Percentiles rank a stretch among this genome's conserved stretches.
Conservation (phyloP, 106 monocot species). For the Platanthera zijinensis region DNA sequence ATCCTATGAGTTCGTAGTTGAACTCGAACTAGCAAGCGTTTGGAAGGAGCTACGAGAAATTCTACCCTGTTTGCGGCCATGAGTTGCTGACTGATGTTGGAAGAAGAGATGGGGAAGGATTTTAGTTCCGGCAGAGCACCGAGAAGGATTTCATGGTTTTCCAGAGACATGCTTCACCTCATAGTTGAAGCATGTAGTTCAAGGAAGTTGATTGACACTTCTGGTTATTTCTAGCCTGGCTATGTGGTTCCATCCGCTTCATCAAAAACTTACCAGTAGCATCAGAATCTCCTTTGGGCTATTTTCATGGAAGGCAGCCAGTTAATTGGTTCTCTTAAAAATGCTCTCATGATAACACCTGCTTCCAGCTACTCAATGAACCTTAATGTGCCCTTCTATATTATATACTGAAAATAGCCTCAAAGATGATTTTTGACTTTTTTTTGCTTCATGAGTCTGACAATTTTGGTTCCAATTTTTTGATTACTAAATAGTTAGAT, state of each 20-base stretch:
- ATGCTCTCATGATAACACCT: slow-evolving; percentile 64
- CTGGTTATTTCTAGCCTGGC: slow-evolving; percentile 90
- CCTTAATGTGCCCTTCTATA: not conserved
- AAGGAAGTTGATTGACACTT: slow-evolving; percentile 83
- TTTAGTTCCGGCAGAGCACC: no score
- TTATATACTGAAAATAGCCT: not conserved
- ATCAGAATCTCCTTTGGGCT: slow-evolving; percentile 67
- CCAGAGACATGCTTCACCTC: slow-evolving; percentile 88
- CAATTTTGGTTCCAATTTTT: not conserved
- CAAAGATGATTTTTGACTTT: not conserved
- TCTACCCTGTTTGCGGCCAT: no score
- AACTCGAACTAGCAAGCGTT: no score
- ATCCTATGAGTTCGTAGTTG: no score
- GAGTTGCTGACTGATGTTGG: no score
- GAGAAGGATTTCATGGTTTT: no score
- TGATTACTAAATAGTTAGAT: not conserved
- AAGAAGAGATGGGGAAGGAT: no score
- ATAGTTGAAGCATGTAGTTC: slow-evolving; percentile 94
- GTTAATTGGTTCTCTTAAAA: slow-evolving; percentile 46
- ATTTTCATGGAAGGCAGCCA: slow-evolving; percentile 75
- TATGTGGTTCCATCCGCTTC: slow-evolving; percentile 50
- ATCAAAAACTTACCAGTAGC: slow-evolving; percentile 33
- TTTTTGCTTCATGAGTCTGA: not conserved
- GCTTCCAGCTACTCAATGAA: slow-evolving; percentile 64
- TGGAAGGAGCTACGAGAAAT: no score